These are phyloP conservation scores for Tulasnella sp. DNA, from an alignment of 768 basidiomycete species.

Conservation along the genomic window DNA sequence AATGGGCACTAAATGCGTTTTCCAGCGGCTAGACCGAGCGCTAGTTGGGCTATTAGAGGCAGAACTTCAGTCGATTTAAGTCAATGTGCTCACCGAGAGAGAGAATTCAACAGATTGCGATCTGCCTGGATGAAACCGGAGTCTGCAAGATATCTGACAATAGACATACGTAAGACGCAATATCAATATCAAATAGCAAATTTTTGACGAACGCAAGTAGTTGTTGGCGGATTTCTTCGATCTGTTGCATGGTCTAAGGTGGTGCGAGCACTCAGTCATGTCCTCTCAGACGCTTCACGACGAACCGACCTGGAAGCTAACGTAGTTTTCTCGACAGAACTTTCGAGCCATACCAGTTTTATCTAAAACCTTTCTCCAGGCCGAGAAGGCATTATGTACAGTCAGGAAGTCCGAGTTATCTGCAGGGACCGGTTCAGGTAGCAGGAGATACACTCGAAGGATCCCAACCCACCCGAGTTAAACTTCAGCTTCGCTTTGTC, in stretches of 20 bases:
- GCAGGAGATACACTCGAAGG: not conserved
- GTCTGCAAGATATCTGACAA: slow-evolving; percentile 74
- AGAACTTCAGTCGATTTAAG: not conserved
- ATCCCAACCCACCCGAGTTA: slow-evolving; percentile 53
- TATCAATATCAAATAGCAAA: slow-evolving; percentile 28
- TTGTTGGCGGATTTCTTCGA: slow-evolving; percentile 93
- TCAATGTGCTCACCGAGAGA: not conserved
- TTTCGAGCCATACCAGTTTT: slow-evolving; percentile 58
- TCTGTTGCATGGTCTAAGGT: slow-evolving; percentile 80
- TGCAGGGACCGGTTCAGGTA: slow-evolving; percentile 35
- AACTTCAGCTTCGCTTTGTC: slow-evolving; percentile 79
- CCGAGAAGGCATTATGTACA: slow-evolving; percentile 81
- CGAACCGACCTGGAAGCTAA: slow-evolving; percentile 68
- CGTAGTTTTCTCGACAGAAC: slow-evolving; percentile 74
- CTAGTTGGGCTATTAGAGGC: slow-evolving; percentile 38
- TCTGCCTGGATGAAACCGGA: slow-evolving; percentile 77
- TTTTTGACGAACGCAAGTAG: slow-evolving; percentile 54
- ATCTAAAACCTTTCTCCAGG: slow-evolving; percentile 74
- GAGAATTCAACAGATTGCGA: slow-evolving; percentile 46
- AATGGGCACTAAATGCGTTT: slow-evolving; percentile 68
- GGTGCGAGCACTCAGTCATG: not conserved
- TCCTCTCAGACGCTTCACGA: not conserved
- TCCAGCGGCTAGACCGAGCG: slow-evolving; percentile 67
- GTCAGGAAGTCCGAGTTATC: slow-evolving; percentile 96
- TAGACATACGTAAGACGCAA: slow-evolving; percentile 27